Evolutionary conservation across 192 early-diverging fungal genomes (phyloP).

Genomic region (Lobosporangium transversale): DNA sequence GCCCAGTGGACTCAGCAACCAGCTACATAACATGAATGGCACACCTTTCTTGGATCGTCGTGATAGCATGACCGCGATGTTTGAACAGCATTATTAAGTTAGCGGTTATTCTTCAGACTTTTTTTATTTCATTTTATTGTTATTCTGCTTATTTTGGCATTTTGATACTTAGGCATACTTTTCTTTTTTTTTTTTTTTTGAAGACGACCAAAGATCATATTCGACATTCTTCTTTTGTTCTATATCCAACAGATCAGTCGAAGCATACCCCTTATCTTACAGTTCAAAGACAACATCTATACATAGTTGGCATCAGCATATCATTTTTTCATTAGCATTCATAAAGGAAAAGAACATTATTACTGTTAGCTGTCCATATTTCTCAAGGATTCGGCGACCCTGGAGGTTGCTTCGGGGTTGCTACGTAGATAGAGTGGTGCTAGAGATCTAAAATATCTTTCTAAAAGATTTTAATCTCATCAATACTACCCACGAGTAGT

Average conservation of each 20-base stretch:
- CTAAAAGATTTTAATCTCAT: no score
- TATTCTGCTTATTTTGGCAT: slow-evolving; percentile 1
- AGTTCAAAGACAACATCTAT: slow-evolving; percentile 2
- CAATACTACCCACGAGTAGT: no score
- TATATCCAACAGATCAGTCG: slow-evolving; percentile 11
- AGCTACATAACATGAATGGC: slow-evolving; percentile 30
- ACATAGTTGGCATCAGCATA: slow-evolving; percentile 34
- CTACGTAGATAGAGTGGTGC: no score
- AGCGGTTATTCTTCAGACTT: background rate
- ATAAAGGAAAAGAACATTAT: slow-evolving; percentile 1
- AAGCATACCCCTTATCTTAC: slow-evolving; percentile 19
- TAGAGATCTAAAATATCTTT: no score
- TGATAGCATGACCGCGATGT: slow-evolving; percentile 54
- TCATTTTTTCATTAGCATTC: slow-evolving; percentile 13
- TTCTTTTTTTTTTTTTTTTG: slow-evolving; percentile 6
- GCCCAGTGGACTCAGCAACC: slow-evolving; percentile 34
- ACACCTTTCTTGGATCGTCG: slow-evolving; percentile 36
- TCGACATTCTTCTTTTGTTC: background rate
- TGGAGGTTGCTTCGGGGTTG: no score
- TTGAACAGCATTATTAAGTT: slow-evolving; percentile 49
- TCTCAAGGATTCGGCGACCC: no score
- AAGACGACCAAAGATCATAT: background rate
- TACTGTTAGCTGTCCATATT: background rate
- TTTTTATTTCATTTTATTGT: background rate
- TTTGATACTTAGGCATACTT: no score